These are phyloP conservation scores for Aphanomyces astaci DNA, from an alignment of 352 stramenopile species.

Conservation along the genomic window DNA sequence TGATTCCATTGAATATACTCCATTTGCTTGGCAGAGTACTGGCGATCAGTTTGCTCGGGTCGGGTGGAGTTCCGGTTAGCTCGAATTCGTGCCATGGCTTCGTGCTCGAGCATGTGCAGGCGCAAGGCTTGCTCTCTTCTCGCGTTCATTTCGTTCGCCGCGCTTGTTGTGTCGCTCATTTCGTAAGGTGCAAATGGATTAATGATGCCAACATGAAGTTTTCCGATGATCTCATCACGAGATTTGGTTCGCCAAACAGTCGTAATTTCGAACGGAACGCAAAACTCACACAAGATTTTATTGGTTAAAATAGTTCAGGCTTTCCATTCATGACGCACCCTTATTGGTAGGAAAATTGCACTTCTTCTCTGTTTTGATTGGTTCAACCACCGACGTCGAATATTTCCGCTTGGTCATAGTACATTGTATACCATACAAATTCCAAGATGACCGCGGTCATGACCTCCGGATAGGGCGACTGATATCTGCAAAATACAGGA, in stretches of 20 bases:
- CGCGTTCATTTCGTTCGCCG: background rate
- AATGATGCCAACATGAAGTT: background rate
- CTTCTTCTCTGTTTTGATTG: background rate
- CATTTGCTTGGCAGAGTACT: background rate
- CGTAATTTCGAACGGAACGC: background rate
- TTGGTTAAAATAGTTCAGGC: background rate
- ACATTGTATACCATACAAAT: background rate
- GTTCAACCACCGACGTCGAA: background rate
- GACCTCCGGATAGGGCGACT: background rate
- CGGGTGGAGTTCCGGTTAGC: background rate
- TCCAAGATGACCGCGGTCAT: background rate
- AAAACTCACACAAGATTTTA: background rate
- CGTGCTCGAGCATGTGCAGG: background rate
- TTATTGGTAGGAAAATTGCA: no score
- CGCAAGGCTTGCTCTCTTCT: background rate
- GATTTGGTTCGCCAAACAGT: background rate
- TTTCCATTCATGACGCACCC: background rate
- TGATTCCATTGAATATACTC: background rate
- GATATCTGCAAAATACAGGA: background rate
- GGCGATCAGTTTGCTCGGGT: background rate
- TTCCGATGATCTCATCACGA: background rate
- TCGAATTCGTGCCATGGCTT: background rate
- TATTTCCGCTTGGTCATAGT: background rate
- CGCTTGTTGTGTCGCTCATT: background rate
- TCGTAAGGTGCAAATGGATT: background rate